phyloP scores from a whole-genome alignment of 345 rosid species.

The Dipteronia sinensis region DNA sequence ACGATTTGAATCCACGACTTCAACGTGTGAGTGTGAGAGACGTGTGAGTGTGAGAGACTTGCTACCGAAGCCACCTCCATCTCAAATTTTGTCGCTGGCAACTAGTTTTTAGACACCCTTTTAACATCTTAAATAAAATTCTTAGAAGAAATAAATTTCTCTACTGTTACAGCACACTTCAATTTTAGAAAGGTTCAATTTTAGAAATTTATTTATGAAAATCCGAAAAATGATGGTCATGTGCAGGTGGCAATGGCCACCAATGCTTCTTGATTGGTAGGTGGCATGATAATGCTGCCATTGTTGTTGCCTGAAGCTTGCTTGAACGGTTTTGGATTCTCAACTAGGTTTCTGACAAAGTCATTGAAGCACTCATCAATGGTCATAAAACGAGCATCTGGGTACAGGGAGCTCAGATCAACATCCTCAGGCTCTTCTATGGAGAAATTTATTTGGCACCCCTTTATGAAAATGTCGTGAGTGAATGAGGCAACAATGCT shows the following conservation, averaged over 20 bases:
- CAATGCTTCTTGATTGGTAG: not conserved
- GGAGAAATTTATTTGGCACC: conserved; percentile 34
- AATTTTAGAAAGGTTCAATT: not conserved
- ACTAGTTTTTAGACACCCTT: not conserved
- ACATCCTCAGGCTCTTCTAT: conserved; percentile 28
- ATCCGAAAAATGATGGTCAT: not conserved
- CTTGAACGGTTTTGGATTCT: conserved; percentile 15
- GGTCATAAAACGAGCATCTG: conserved; percentile 20
- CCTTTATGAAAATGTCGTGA: conserved; percentile 40
- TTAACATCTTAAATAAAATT: not conserved
- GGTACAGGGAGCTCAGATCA: conserved; percentile 29
- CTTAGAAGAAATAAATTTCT: not conserved
- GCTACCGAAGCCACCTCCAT: too few species aligned
- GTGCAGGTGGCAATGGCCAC: conserved; percentile 23
- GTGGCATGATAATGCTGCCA: conserved; percentile 11
- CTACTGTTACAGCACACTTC: not conserved
- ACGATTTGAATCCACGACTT: too few species aligned
- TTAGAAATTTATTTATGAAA: not conserved
- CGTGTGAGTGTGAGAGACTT: too few species aligned
- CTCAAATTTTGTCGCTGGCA: not conserved
- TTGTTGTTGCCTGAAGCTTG: conserved; percentile 4
- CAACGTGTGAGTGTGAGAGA: too few species aligned
- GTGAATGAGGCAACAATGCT: conserved; percentile 37
- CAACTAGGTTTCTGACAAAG: conserved; percentile 12
- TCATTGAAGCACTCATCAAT: conserved; percentile 36